Evolutionary conservation across 1,139 yeast species (phyloP), one percentile per base, ranked within the genome.

Genomic region (Suhomyces bribrorum): DNA sequence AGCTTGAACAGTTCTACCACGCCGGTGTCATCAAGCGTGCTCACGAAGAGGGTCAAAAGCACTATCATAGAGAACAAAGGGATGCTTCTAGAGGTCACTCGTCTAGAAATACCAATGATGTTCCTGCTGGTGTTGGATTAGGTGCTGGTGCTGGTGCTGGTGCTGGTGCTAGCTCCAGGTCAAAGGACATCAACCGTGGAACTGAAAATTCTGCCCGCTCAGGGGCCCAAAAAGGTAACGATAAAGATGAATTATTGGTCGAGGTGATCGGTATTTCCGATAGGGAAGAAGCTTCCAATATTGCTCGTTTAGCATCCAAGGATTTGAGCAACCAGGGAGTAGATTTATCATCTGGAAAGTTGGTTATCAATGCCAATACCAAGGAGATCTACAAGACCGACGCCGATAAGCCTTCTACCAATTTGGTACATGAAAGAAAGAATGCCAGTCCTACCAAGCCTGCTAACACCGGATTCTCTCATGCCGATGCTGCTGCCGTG

Each of bases 221-320:
- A 20, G 3, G 26, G 18, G 12, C 2, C n/a, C n/a, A 31, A 7
- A 7, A 20, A 20, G 14, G 20, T 15, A 3, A 16, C n/a, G 41
- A 38, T 11, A 37, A 46, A 14, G 43, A 50, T 22, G 50, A 53
- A 16, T 52, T 64, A 23, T 56, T 62, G 17, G 68, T 68, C 26
- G 73, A 67, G 47, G 73, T 68, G 11, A 57, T 67, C 45, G 73
- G 73, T 22, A 62, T 64, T 29, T 54, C 61, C 5, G 69, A 65
- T 48, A 55, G 55, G 37, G 54, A 52, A 8, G 50, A 56, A 18
- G 73, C 73, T 5, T 62, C 68, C 7, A 56, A 49, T 34, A 53
- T 67, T 28, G 73, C 74, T 11, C 62, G 63, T 32, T 54, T 57
- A 30, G 67, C 72, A 1, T 57, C 71, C n/a, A 57, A 57, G 35